Evolutionary conservation across 1,284 basidiomycete genomes (phyloP), one percentile per base, ranked within the genome.

Genomic region (Tremellales sp.): DNA sequence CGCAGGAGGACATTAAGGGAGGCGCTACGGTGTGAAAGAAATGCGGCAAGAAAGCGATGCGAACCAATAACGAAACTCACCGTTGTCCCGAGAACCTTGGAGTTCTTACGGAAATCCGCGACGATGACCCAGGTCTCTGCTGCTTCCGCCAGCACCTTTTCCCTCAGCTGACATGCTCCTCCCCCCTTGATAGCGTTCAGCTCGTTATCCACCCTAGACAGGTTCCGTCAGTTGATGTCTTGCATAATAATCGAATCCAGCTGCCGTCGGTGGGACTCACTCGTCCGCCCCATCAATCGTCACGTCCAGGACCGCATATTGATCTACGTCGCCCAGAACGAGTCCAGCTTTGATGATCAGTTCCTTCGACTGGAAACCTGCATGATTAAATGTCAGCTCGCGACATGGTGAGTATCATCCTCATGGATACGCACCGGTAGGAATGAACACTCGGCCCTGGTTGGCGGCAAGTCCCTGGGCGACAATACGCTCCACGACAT

Each of bases 181-280:
- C 94, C 94, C 12, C 94, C 94, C 74, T 98, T 98, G 77, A 99
- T 94, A 53, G 87, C 87, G 75, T 98, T 95, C 45, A 99, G 77
- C 32, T 83, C 74, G 34, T 78, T 73, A 73, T 97, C 93, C 27
- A 97, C 90, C 73, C 89, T 93, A 60, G 27, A 31, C 25, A 14
- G n/a, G n/a, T n/a, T n/a, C n/a, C n/a, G 43, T 45, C 5, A 40
- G 45, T 19, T 5, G 6, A 4, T 7, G 5, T 2, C 2, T 21
- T 8, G 36, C 13, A n/a, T 12, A 29, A 35, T 22, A 9, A 31
- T 6, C 5, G 3, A 14, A 29, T 6, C 43, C 26, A 40, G 18
- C 29, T 42, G n/a, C n/a, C n/a, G n/a, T n/a, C 40, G 16, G 21
- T 9, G 14, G 8, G 4, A 77, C 86, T 63, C 59, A 91, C 87